A percentile compares a stretch with the other conserved stretches of the same genome.
Evolutionary conservation across 2,329 filamentous ascomycete genomes (phyloP).

Genomic region (Pseudogymnoascus sp.): DNA sequence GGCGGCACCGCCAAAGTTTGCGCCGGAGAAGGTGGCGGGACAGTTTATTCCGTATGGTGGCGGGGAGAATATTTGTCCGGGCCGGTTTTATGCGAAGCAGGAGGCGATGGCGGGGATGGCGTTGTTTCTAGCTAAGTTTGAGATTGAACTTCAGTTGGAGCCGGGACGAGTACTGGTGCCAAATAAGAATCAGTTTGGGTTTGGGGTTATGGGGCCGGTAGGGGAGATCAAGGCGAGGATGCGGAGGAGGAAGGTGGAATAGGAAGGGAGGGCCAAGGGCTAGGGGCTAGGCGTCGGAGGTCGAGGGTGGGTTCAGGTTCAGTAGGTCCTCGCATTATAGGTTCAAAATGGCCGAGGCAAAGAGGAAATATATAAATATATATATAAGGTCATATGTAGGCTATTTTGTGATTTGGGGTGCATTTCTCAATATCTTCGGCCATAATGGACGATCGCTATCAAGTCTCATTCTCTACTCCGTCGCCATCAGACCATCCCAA

Average conservation of each 20-base stretch:
- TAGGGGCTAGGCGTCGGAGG: neutral
- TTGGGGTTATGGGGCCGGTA: constrained; percentile 18
- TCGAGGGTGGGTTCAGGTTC: neutral
- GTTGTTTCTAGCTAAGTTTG: constrained; percentile 27
- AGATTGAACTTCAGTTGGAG: constrained; percentile 24
- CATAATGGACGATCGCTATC: too few relatives aligned
- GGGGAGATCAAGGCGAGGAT: constrained; percentile 17
- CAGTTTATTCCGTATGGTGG: constrained; percentile 32
- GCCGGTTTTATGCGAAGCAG: constrained; percentile 32
- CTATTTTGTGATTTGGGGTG: too few relatives aligned
- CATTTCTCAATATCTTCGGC: too few relatives aligned
- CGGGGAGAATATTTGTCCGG: constrained; percentile 30
- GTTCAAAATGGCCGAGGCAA: neutral
- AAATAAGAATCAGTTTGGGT: constrained; percentile 18
- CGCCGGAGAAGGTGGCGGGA: constrained; percentile 23
- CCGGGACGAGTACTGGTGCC: constrained; percentile 9
- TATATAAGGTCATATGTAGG: too few relatives aligned
- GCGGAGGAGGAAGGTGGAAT: constrained; percentile 13
- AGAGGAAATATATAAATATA: neutral
- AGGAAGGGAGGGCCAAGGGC: neutral
- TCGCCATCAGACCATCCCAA: too few relatives aligned
- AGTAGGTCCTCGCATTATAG: neutral
- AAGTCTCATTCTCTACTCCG: too few relatives aligned
- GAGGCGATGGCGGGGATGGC: constrained; percentile 29
- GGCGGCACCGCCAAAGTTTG: constrained; percentile 19